Percentiles rank a stretch among this genome's conserved stretches.
phyloP scores from a whole-genome alignment of 305 asterid genomes.

The Fraxinus platypoda region DNA sequence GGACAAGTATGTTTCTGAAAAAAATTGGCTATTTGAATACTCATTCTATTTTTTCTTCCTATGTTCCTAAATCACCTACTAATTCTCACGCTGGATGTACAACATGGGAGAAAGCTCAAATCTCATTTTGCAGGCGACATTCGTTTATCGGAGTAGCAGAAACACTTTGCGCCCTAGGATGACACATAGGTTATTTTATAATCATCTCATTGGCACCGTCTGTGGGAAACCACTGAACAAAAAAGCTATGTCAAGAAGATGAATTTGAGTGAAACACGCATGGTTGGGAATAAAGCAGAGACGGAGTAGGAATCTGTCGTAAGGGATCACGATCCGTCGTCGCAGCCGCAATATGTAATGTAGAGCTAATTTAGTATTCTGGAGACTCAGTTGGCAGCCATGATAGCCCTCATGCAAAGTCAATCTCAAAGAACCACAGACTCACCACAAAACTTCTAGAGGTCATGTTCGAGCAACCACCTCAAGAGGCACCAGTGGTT shows the following conservation, averaged over 20 bases:
- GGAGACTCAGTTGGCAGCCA: not conserved
- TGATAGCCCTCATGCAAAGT: not conserved
- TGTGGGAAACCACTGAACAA: too few species aligned
- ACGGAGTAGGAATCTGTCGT: not conserved
- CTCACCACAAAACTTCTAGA: not conserved
- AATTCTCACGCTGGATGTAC: not conserved
- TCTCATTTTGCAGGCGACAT: not conserved
- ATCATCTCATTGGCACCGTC: not conserved
- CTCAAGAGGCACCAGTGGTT: not conserved
- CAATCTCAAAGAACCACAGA: not conserved
- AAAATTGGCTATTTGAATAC: not conserved
- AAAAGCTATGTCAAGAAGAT: too few species aligned
- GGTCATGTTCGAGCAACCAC: not conserved
- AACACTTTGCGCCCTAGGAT: not conserved
- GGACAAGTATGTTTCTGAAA: not conserved
- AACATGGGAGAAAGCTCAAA: too few species aligned
- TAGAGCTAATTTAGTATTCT: not conserved
- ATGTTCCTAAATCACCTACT: not conserved
- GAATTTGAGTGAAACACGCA: too few species aligned
- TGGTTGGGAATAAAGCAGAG: too few species aligned
- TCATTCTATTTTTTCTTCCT: not conserved
- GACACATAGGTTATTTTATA: not conserved
- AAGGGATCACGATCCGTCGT: not conserved
- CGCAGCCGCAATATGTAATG: too few species aligned
- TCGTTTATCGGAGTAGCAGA: not conserved